Evolutionary conservation across 2,329 filamentous ascomycete species (phyloP), one percentile per base, ranked within the genome.

Genomic region (Cladophialophora exuberans): DNA sequence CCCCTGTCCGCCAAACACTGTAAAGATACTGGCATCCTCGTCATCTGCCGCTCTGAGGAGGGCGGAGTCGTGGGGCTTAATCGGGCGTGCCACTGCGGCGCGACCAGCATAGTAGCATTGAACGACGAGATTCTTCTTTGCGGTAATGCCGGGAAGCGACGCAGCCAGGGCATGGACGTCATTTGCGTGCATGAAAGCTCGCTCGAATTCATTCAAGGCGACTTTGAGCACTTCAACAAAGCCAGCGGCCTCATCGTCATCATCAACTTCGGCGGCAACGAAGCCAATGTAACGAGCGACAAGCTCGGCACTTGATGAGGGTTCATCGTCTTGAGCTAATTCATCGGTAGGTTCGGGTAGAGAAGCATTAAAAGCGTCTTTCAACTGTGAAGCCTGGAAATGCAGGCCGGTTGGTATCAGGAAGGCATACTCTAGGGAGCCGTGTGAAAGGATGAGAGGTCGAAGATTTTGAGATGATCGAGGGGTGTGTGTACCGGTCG

Each of bases 291-390:
- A 99, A 71, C 93, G 85, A 59, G 90, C 92, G 26, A 99, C 90
- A 57, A 99, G 82, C 78, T 99, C 94, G 39, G 90, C 79, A 42
- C 92, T 85, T 20, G 95, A 99, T 31, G 94, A 97, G n/a, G 94
- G 94, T 79, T 99, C 95, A 67, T 99, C 94, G 79, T 99, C 95
- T 71, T 93, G 91, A 59, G 94, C 95, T 62, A 97, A 84, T 79
- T 99, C 94, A 72, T 99, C 94, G 71, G 95, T 99, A 54, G 94
- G 89, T 67, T 86, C 81, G 50, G 95, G 95, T 65, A 99, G 83
- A 62, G 86, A 90, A 43, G 89, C 82, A 63, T 85, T 83, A 77
- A 99, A 99, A 64, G 86, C 83, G 66, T 97, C 92, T 80, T 93
- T 95, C 70, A 97, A 82, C 78, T 96, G 90, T 58, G 91, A 88